Base-by-base conservation (phyloP, 129 eudicot genomes). In the Rutidosis leptorrhynchoides region DNA sequence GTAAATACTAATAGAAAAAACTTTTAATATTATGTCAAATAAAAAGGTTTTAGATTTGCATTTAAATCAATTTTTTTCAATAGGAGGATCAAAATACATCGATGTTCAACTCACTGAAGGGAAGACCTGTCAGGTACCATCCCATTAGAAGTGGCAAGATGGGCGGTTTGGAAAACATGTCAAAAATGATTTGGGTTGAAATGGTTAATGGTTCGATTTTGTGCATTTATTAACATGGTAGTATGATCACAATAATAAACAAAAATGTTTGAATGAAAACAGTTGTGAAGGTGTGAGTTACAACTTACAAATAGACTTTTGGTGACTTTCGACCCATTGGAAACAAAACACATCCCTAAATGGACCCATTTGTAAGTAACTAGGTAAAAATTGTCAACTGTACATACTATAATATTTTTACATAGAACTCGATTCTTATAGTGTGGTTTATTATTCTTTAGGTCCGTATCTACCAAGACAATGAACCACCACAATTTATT, bases 381-480 rank as follows among this genome's bases (percentile, higher is more conserved):
- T n/a, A n/a, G n/a, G n/a, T n/a, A n/a, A n/a, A n/a, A n/a, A n/a
- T n/a, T n/a, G n/a, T n/a, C n/a, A n/a, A n/a, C n/a, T n/a, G n/a
- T 9, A 53, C 29, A 7, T 53, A 53, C 29, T 5, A n/a, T 48
- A 11, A 3, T 48, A 19, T 14, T 48, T 48, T 10, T 48, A 4
- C 4, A 27, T 27, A 27, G 30, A 27, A 27, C 2, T 1, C 4
- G 4, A 27, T 55, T 54, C 42, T 1, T 72, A 64, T 7, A 27
- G 20, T 7, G 21, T 75, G 49, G 20, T 28, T 33, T 72, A 55
- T 10, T 35, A 43, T 83, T 20, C 29, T 74, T 49, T 77, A 92
- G 95, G 96, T 95, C 56, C 86, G 92, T 68, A 49, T 93, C 53
- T 84, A 51, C 78, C 99, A 93, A 81, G 99, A 90, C 48, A 93